Base-by-base conservation (phyloP, 169 alveolate genomes). In the Eimeria sp. region DNA sequence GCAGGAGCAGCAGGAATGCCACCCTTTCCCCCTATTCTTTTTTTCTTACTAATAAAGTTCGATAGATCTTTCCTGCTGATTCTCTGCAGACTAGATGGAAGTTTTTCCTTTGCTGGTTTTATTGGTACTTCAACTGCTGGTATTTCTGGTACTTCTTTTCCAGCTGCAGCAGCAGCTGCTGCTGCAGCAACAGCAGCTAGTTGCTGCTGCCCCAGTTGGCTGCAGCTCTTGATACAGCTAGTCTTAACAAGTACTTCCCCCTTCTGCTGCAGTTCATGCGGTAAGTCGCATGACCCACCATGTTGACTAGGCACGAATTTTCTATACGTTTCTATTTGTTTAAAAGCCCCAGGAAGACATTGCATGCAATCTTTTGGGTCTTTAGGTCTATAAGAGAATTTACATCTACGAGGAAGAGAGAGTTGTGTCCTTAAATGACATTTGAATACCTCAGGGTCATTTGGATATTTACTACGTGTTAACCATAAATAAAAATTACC, bases 401-500 rank as follows among this genome's bases (percentile, higher is more conserved):
- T 86, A 70, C 96, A 92, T 25, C 61, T 49, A 0, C 30, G 34
- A 22, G 96, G 96, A 9, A 82, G 83, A 7, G 61, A 54, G 22
- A 92, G 76, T 63, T 63, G 47, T n/a, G 96, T 92, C 11, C 89
- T n/a, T 83, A 92, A 5, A 27, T 92, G 96, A 49, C 96, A 92
- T 20, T 78, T 92, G 67, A 92, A 92, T 4, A 92, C 92, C 27
- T 92, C 96, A 10, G 96, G 96, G 47, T 92, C 96, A 45, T 87
- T 86, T 3, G 96, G 96, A 30, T 27, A 58, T 54, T 65, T 61
- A 47, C 92, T 92, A 40, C 96, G 58, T 40, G 76, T 78, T 27
- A 92, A 63, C 96, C 96, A 92, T 43, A 92, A 25, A 34, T 92
- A 92, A 51, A 92, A 92, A 25, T 92, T 92, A 7, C 92, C 96